Evolutionary conservation across 202 grass and related monocot genomes (phyloP).

Genomic region (Schoenoplectus triqueter): DNA sequence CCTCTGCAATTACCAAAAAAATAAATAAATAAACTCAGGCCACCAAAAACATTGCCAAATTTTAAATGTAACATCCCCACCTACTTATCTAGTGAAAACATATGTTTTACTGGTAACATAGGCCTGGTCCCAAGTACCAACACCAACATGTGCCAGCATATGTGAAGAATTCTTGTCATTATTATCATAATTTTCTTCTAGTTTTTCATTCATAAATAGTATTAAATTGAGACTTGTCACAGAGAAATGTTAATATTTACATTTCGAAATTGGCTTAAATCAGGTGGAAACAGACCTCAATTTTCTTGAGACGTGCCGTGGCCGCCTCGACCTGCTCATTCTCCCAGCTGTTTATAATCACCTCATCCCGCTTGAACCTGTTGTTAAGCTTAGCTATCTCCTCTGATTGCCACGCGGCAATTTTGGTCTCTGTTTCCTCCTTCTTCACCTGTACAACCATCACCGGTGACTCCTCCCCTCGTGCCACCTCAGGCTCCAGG

Average conservation of each 20-base stretch:
- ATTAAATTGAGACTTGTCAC: background rate
- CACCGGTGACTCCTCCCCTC: slow-evolving; percentile 29
- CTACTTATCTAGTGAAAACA: background rate
- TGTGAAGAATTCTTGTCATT: background rate
- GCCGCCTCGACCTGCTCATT: slow-evolving; percentile 54
- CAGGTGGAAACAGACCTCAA: slow-evolving; percentile 45
- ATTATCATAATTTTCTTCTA: background rate
- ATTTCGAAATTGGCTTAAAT: background rate
- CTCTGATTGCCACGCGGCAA: slow-evolving; percentile 67
- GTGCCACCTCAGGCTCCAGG: background rate
- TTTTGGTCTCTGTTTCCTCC: slow-evolving; percentile 73
- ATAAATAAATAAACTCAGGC: background rate
- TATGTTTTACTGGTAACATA: slow-evolving; percentile 21
- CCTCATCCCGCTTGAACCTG: slow-evolving; percentile 69
- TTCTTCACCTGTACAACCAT: slow-evolving; percentile 64
- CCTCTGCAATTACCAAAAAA: slow-evolving; percentile 39
- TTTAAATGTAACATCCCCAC: background rate
- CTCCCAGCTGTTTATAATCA: slow-evolving; percentile 67
- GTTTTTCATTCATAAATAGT: background rate
- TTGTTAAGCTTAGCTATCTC: slow-evolving; percentile 67
- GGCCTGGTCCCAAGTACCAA: background rate
- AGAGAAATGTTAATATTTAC: too few relatives aligned
- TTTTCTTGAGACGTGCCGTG: slow-evolving; percentile 52
- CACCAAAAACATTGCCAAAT: background rate
- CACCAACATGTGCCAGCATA: background rate